Evolutionary conservation across 108 stramenopile species (phyloP), one percentile per base, ranked within the genome.

Genomic region (Nitzschia sp.): DNA sequence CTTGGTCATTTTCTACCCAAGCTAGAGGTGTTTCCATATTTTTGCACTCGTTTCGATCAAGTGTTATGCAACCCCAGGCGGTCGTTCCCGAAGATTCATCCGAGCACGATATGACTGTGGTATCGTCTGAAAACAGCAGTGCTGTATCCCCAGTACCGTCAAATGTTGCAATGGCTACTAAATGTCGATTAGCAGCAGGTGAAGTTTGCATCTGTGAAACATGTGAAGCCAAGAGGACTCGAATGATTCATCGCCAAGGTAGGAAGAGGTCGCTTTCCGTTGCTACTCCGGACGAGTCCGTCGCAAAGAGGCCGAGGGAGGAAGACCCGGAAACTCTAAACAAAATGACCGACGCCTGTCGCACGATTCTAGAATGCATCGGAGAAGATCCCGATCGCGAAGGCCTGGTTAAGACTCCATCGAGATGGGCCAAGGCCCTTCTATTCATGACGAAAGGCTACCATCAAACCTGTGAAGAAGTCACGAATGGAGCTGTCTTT

Each of bases 311-410:
- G 13, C 59, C 59, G 23, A 58, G 30, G 15, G 54, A 69, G 13
- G 68, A 46, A 26, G 70, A 71, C 1, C 59, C 51, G 13, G 75
- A 68, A 19, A 46, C 75, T 46, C 60, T 97, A 26, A 66, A 51
- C 31, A 83, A 79, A 68, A 97, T 97, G 96, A 82, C 87, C 29
- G 65, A 70, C 24, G 96, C 96, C 2, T 95, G 94, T 69, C 61
- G 77, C n/a, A 95, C 94, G 0, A 94, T 98, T 58, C 77, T 98
- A 18, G 82, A 94, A 83, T 96, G 97, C 76, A 93, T 99, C 23
- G 98, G 98, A 11, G 98, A 99, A 83, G 96, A 99, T 71, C 92
- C 96, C 5, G 42, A 70, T 24, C 80, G 98, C 23, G 98, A 99
- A 54, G 98, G 98, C 19, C 75, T 99, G 18, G 57, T 83, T 33